phyloP scores from a whole-genome alignment of 73 alveolate species.

The Blepharisma stoltei region DNA sequence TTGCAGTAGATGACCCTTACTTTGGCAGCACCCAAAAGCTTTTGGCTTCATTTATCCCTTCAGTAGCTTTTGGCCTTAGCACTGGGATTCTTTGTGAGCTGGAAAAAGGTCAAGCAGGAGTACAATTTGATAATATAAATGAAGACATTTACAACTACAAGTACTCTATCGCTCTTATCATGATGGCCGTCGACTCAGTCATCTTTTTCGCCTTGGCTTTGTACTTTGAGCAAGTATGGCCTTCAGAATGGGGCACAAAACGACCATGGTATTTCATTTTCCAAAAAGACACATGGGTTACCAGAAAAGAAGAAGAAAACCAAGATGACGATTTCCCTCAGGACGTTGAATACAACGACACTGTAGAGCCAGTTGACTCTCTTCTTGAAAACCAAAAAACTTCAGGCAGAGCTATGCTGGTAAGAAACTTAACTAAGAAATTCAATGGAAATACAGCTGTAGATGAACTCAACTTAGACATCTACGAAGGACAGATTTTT shows the following conservation, averaged over 20 bases:
- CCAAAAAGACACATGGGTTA: slow-evolving; percentile 46
- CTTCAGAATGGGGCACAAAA: slow-evolving; percentile 65
- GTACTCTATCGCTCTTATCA: slow-evolving; percentile 35
- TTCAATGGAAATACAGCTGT: slow-evolving; percentile 87
- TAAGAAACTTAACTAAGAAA: slow-evolving; percentile 36
- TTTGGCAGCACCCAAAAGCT: slow-evolving; percentile 40
- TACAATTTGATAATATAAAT: slow-evolving; percentile 44
- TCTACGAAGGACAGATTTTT: slow-evolving; percentile 87
- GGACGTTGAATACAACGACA: slow-evolving; percentile 31
- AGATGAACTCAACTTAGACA: slow-evolving; percentile 67
- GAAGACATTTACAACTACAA: slow-evolving; percentile 46
- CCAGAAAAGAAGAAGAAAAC: slow-evolving; percentile 36
- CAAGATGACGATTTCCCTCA: slow-evolving; percentile 27
- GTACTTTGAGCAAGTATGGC: slow-evolving; percentile 67
- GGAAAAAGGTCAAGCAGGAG: slow-evolving; percentile 60
- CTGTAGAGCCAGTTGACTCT: slow-evolving; percentile 42
- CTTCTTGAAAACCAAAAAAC: slow-evolving; percentile 46
- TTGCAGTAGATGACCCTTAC: slow-evolving; percentile 54
- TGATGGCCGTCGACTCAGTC: slow-evolving; percentile 53
- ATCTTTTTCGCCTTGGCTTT: slow-evolving; percentile 43
- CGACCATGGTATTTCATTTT: slow-evolving; percentile 61
- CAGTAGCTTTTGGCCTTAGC: slow-evolving; percentile 60
- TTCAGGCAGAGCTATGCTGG: slow-evolving; percentile 30
- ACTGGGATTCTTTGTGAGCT: slow-evolving; percentile 51
- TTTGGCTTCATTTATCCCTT: slow-evolving; percentile 61